These are phyloP conservation scores for Myxozyma neotropica DNA, from an alignment of 805 yeast species.

Conservation along the genomic window DNA sequence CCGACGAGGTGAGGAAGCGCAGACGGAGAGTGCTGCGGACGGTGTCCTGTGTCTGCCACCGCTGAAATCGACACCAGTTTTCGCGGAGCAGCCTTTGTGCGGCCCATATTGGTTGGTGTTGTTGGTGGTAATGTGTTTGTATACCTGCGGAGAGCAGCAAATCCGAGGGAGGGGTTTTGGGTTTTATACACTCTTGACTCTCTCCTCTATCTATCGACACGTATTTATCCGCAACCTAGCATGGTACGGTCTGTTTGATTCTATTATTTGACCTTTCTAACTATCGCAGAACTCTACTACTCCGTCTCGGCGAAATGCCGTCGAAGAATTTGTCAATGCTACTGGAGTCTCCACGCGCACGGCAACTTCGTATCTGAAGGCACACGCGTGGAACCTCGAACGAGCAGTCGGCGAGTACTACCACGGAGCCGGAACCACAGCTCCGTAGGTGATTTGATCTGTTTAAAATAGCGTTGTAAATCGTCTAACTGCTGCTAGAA, in stretches of 20 bases:
- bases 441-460: constrained; percentile 1
- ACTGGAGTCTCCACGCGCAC: constrained; percentile 24
- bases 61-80: no score
- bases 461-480: no score
- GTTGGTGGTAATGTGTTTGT: not conserved
- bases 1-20: not conserved
- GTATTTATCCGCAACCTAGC: no score
- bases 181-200: no score
- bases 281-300: not conserved
- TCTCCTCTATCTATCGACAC: no score
- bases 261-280: no score
- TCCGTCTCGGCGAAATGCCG: constrained; percentile 18
- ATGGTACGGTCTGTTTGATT: no score
- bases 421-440: constrained; percentile 19
- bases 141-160: no score
- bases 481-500: not conserved
- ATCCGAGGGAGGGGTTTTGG: no score
- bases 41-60: no score
- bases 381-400: constrained; percentile 39
- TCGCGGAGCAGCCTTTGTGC: constrained; percentile 14
- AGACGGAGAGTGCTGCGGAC: no score
- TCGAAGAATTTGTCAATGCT: constrained; percentile 23
- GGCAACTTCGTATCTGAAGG: constrained; percentile 21
- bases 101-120: no score
- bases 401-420: constrained; percentile 44